Evolutionary conservation across 106 monocot species (phyloP).

Genomic region (Allium cepa): DNA sequence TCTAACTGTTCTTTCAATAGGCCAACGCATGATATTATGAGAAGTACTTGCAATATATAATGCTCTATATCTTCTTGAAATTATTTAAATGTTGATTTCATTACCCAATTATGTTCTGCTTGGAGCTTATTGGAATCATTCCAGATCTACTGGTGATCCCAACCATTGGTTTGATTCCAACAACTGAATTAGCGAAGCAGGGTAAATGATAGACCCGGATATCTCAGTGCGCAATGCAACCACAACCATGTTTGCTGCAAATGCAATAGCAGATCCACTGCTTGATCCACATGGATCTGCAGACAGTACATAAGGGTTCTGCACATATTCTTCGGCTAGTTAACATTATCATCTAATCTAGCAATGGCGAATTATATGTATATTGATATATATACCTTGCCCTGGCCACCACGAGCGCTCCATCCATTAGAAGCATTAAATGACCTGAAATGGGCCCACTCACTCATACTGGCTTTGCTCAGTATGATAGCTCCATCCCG

Average conservation of each 20-base stretch:
- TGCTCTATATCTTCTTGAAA: neutral
- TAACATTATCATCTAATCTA: neutral
- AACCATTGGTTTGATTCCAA: conserved; percentile 76
- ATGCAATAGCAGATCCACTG: conserved; percentile 76
- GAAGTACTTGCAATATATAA: neutral
- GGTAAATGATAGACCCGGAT: conserved; percentile 64
- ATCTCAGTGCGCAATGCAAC: conserved; percentile 67
- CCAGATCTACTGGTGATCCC: conserved; percentile 74
- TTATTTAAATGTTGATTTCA: neutral
- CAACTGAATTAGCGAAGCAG: conserved; percentile 42
- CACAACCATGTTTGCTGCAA: conserved; percentile 61
- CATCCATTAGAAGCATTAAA: conserved; percentile 29
- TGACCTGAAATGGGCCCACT: conserved; percentile 56
- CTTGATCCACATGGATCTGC: conserved; percentile 59
- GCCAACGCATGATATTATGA: conserved; percentile 12
- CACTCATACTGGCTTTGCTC: conserved; percentile 72
- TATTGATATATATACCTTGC: conserved; percentile 11
- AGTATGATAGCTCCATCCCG: conserved; percentile 49
- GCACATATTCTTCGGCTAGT: neutral
- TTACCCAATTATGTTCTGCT: conserved; percentile 57
- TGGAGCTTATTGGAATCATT: conserved; percentile 47
- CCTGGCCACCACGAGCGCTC: conserved; percentile 61
- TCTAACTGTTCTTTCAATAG: conserved; percentile 52
- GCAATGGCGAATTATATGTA: neutral
- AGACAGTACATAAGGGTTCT: conserved; percentile 54